Base-by-base conservation (phyloP, 768 basidiomycete species). In the Termitomyces sp. region DNA sequence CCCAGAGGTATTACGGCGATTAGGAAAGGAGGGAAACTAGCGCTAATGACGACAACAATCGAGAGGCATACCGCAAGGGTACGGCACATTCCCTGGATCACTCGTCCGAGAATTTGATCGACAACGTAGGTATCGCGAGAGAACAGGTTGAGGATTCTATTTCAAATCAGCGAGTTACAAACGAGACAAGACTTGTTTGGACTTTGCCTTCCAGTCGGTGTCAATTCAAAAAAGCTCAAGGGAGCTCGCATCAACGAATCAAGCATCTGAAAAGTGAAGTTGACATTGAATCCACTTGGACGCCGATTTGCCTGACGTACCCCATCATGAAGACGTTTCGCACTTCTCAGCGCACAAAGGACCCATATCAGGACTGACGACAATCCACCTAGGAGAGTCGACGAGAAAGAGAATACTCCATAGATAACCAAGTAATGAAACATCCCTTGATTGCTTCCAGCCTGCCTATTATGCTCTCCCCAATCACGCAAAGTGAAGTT, bases 51-150 rank as follows among this genome's bases (percentile, higher is more conserved):
- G 17, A 80, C 60, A 19, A 86, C 48, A 56, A 89, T 88, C 34
- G 81, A 84, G 7, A 78, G 69, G 35, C 82, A 83, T 9, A 72
- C 67, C 17, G 82, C 79, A 9, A 78, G 66, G 0, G 88, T 95
- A 32, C 90, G 79, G 64, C 83, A 78, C 51, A 92, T 71, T 50
- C 77, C 79, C 66, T 85, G 83, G 42, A 95, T 84, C 19, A 91
- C 87, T 30, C 88, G 78, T 5, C 83, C 84, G 21, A 97, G 79
- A 9, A 92, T 73, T 64, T 92, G 87, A 71, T 97, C 94, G 17
- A 96, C 81, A 28, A 88, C 87, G 63, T 90, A 91, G 15, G 81
- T 84, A 62, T 98, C 96, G 2, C 93, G 83, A 3, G 91, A 91
- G 70, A 98, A 98, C 26, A 97, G 68, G 69, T 97, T 98, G 50